Evolutionary conservation across 2,329 filamentous ascomycete genomes (phyloP), one percentile per base, ranked within the genome.

Genomic region (Colletotrichum lupini): DNA sequence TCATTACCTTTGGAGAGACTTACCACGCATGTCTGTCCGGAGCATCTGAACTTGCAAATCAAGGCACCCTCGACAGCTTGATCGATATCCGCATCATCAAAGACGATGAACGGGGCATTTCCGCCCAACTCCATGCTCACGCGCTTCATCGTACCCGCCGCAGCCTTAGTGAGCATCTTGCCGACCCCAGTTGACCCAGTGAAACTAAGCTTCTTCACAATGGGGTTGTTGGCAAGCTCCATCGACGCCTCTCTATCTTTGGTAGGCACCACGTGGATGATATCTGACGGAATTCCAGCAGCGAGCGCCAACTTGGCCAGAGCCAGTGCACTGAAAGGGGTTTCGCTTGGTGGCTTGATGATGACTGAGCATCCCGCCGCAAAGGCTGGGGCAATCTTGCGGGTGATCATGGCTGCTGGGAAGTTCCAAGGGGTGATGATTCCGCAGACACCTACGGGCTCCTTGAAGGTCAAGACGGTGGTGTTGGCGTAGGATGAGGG

Each of bases 51-150:
- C 79, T 94, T 94, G 72, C 89, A 91, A 37, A 89, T 83, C 58
- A 94, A 88, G 37, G 92, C 91, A 26, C 92, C 92, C 0, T 85
- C 84, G 16, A 94, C 89, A 0, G 93, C 92, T 24, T 86, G 85
- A 56, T 93, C 92, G 22, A 94, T 83, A 77, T 94, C 91, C 19
- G 92, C 89, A 77, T 94, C 92, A 76, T 94, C 92, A 77, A 94
- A 94, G 49, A 94, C 92, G 73, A 94, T 94, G 80, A 94, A 94
- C 1, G 92, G 92, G 0, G 92, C 91, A 79, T 94, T 94, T 26
- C 92, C 92, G 37, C 92, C 92, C 5, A 94, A 87, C 78, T 94
- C 92, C 79, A 94, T 93, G 1, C 90, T 92, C 1, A 94, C 86
- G 80, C 94, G 94, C 87, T 94, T 94, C 59, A 94, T 81, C 0